Percentiles rank a stretch among this genome's conserved stretches.
phyloP scores from a whole-genome alignment of 441 rosid species.

The Gossypium trilobum region DNA sequence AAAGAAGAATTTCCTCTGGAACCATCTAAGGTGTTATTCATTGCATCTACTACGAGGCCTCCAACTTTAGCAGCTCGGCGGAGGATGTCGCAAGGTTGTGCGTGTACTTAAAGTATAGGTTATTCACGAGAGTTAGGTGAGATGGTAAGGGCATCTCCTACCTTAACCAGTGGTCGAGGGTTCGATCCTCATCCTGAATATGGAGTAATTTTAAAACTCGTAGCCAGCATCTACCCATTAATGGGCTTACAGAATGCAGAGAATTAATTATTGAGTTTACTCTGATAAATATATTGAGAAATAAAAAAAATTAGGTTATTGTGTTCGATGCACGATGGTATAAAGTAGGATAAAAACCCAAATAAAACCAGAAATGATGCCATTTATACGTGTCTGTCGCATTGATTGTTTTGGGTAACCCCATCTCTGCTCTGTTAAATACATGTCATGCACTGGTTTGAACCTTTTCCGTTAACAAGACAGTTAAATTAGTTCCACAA shows the following conservation, averaged over 20 bases:
- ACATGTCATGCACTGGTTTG: background rate
- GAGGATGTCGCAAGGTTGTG: constrained; percentile 17
- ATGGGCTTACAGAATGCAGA: too few relatives aligned
- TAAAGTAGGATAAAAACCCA: background rate
- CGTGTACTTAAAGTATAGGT: background rate
- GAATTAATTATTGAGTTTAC: too few relatives aligned
- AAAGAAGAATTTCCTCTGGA: constrained; percentile 46
- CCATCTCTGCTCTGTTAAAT: background rate
- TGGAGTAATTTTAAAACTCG: too few relatives aligned
- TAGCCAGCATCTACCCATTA: too few relatives aligned
- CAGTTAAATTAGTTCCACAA: too few relatives aligned
- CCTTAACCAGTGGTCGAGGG: too few relatives aligned
- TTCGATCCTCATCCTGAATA: too few relatives aligned
- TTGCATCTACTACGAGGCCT: background rate
- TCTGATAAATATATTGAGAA: background rate
- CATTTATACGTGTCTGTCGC: background rate
- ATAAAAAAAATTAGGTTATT: background rate
- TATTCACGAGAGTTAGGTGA: too few relatives aligned
- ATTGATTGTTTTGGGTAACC: background rate
- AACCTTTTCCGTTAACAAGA: too few relatives aligned
- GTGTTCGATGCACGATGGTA: background rate
- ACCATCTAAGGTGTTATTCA: background rate
- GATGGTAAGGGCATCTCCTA: too few relatives aligned
- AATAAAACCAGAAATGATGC: background rate
- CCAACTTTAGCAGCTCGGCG: constrained; percentile 28